Conservation (phyloP, 2,329 filamentous ascomycete genomes). For the Arthrocladium fulminans region DNA sequence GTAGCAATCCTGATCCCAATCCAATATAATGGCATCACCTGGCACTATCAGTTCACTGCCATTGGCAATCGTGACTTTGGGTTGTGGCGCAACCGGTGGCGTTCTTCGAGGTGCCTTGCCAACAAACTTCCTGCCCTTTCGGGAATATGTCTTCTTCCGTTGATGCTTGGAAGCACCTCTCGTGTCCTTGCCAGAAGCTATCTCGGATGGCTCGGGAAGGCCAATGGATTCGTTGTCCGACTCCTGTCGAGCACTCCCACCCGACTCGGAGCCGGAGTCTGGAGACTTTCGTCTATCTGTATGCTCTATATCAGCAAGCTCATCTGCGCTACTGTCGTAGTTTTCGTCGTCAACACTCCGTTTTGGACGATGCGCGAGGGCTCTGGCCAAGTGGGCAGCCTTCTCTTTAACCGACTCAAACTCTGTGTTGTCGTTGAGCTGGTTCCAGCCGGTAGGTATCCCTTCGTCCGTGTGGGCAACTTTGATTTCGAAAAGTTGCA, state of each 20-base stretch:
- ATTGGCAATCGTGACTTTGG: slow-evolving; percentile 29
- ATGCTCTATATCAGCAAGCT: slow-evolving; percentile 23
- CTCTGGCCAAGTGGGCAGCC: slow-evolving; percentile 14
- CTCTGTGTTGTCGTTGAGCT: slow-evolving; percentile 30
- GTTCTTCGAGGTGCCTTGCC: slow-evolving; percentile 14
- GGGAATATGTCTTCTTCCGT: slow-evolving; percentile 29
- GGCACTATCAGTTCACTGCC: slow-evolving; percentile 58
- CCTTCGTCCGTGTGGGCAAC: slow-evolving; percentile 52
- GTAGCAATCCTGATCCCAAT: slow-evolving; percentile 67
- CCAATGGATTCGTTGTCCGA: slow-evolving; percentile 27
- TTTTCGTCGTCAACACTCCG: slow-evolving; percentile 19
- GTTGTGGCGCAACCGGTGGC: slow-evolving; percentile 14
- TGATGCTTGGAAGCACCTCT: slow-evolving; percentile 18
- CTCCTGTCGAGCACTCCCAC: slow-evolving; percentile 10
- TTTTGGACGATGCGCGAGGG: slow-evolving; percentile 2
- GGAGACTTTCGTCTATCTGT: slow-evolving; percentile 10
- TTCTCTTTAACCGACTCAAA: slow-evolving; percentile 17
- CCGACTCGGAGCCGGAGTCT: slow-evolving; percentile 17
- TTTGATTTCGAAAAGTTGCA: slow-evolving; percentile 68
- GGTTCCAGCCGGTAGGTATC: slow-evolving; percentile 63
- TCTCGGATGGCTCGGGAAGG: slow-evolving; percentile 17
- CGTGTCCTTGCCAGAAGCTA: slow-evolving; percentile 12
- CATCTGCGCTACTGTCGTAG: slow-evolving; percentile 28
- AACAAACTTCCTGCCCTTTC: slow-evolving; percentile 27
- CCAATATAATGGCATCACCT: slow-evolving; percentile 76